Evolutionary conservation across 1,284 basidiomycete species (phyloP).

Genomic region (Ganoderma meredithae): DNA sequence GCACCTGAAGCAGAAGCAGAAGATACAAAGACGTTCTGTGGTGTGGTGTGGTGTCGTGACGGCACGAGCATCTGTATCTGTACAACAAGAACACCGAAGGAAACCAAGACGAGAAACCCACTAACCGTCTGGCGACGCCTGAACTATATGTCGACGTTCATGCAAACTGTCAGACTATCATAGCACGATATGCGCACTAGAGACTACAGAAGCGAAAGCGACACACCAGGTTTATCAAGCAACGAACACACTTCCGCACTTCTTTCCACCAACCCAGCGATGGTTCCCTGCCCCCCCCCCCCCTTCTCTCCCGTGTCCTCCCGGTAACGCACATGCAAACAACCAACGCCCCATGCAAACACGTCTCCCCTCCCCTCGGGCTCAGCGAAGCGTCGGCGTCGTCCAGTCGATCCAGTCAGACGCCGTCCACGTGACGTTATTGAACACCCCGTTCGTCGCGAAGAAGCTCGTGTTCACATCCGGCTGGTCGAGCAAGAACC

Average conservation of each 20-base stretch:
- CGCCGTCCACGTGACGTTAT: slow-evolving; percentile 48
- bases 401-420: slow-evolving; percentile 57
- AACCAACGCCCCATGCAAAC: no score
- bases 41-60: background rate
- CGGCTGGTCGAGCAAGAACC: slow-evolving; percentile 54
- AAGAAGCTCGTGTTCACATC: slow-evolving; percentile 53
- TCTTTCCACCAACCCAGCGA: background rate
- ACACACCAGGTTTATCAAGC: background rate
- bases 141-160: background rate
- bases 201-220: background rate
- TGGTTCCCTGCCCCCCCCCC: background rate
- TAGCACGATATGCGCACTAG: background rate
- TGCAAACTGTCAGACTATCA: background rate
- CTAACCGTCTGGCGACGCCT: background rate
- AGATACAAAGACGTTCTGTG: background rate
- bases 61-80: background rate
- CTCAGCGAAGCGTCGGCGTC: slow-evolving; percentile 45
- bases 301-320: background rate
- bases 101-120: background rate
- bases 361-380: background rate
- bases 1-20: background rate
- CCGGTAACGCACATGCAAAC: no score
- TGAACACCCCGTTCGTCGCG: slow-evolving; percentile 52
- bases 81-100: background rate
- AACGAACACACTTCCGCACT: background rate